Base-by-base conservation (phyloP, 176 grass and related monocot species). In the Thalia dealbata region DNA sequence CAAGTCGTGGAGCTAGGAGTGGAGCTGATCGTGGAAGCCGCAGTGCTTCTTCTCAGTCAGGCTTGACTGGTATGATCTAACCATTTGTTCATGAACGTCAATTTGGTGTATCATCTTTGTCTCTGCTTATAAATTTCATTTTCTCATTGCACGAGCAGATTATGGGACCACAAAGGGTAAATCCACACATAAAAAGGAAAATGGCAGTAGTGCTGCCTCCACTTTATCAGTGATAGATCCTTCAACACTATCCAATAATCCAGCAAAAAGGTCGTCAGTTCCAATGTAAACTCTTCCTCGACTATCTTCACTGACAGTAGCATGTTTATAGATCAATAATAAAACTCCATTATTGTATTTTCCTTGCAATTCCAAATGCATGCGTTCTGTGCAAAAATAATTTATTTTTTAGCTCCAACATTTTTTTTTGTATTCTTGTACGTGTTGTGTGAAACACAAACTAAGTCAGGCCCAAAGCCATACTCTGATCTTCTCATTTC, bases 1-100 rank as follows among this genome's bases (percentile, higher is more conserved):
- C 79, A 28, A 81, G 73, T 73, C 86, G 84, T 77, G 84, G 87
- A 11, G 26, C 81, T 74, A 95, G 88, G 85, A 71, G 88, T 77
- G 80, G 72, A 15, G 72, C 59, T 71, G 95, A 99, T 71, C 95
- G 87, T 71, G 81, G 79, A 56, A 76, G 77, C 11, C 79, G 83
- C 29, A 63, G 42, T 62, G 46, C 21, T 64, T 46, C 30, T 79
- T 52, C 80, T 50, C 84, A 88, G 64, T 79, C 88, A 21, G 83
- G 72, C 73, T 89, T 81, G 45, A 76, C 23, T 67, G 95, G 95
- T 99, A 86, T n/a, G 41, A 71, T 81, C 54, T 32, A 15, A 35
- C 13, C 25, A 3, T 62, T 18, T 61, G 21, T 62, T 46, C 27
- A 26, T 63, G 12, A 48, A 75, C 26, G 60, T 24, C 4, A 45